A percentile compares a stretch with the other conserved stretches of the same genome.
Evolutionary conservation across 139 green algal genomes (phyloP).

Genomic region (Micractinium sp.): DNA sequence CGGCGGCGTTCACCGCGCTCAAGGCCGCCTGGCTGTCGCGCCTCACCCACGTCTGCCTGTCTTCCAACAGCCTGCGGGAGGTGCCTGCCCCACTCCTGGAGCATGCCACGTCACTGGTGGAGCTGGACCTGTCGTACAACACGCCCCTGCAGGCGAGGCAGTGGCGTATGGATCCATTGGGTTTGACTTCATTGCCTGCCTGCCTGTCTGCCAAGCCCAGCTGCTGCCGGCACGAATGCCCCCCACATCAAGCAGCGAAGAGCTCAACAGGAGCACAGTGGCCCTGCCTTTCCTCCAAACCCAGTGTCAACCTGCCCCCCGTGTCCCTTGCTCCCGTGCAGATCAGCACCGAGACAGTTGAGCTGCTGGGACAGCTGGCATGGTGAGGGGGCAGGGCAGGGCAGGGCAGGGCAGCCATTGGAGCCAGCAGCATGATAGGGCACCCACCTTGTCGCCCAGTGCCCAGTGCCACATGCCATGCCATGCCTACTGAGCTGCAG

Average conservation of each 20-base stretch:
- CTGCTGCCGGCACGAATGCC: not conserved
- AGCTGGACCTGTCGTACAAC: slow-evolving; percentile 33
- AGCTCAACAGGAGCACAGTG: not conserved
- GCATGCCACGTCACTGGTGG: slow-evolving; percentile 4
- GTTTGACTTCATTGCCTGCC: not conserved
- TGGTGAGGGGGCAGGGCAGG: not conserved
- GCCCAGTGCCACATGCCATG: not conserved
- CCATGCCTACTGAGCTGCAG: no score
- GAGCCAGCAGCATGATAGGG: no score
- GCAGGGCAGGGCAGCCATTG: no score
- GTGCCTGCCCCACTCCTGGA: not conserved
- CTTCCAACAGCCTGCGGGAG: not conserved
- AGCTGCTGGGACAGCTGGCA: not conserved
- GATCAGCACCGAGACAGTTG: not conserved
- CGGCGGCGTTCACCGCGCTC: not conserved
- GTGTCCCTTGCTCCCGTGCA: not conserved
- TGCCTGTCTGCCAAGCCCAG: not conserved
- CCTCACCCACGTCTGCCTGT: slow-evolving; percentile 33
- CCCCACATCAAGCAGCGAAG: not conserved
- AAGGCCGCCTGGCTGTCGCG: slow-evolving; percentile 12
- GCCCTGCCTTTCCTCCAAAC: no score
- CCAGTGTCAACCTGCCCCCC: no score
- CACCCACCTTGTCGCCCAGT: no score
- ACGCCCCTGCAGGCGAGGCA: not conserved
- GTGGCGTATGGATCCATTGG: not conserved